Percentiles rank a stretch among this genome's conserved stretches.
phyloP scores from a whole-genome alignment of 108 stramenopile species.

The Cyclostephanos tholiformis region DNA sequence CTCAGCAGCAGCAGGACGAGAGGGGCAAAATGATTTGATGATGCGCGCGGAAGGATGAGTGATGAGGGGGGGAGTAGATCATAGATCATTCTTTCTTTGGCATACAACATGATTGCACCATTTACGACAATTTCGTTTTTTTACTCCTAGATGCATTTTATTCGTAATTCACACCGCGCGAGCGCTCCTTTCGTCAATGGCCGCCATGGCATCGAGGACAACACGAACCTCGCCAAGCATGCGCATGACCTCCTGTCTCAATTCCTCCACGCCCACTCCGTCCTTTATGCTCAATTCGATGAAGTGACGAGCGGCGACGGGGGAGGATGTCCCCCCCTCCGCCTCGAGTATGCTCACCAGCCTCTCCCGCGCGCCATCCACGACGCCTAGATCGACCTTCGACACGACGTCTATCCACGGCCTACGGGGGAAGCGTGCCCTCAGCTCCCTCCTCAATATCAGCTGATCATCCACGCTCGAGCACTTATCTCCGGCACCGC shows the following conservation, averaged over 20 bases:
- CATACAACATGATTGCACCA: too few relatives aligned
- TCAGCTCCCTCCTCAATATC: slow-evolving; percentile 76
- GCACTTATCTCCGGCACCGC: slow-evolving; percentile 88
- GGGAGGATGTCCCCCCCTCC: slow-evolving; percentile 29
- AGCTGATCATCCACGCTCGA: slow-evolving; percentile 87
- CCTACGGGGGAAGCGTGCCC: slow-evolving; percentile 84
- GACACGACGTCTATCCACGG: slow-evolving; percentile 98
- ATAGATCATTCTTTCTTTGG: too few relatives aligned
- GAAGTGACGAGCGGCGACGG: slow-evolving; percentile 54
- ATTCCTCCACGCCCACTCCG: slow-evolving; percentile 74
- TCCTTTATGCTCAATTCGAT: slow-evolving; percentile 79
- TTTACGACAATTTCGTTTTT: background rate
- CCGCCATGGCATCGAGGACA: slow-evolving; percentile 87
- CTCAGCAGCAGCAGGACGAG: background rate
- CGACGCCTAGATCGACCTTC: slow-evolving; percentile 83
- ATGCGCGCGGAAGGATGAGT: background rate
- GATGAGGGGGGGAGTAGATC: background rate
- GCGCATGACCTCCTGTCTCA: slow-evolving; percentile 73
- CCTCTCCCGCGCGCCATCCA: slow-evolving; percentile 74
- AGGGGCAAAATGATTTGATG: background rate
- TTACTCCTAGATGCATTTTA: too few relatives aligned
- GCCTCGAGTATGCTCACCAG: slow-evolving; percentile 62
- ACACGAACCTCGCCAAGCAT: slow-evolving; percentile 89
- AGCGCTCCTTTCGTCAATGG: slow-evolving; percentile 57
- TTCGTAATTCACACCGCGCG: slow-evolving; percentile 10